These are phyloP conservation scores for Ogataea polymorpha DNA, from an alignment of 805 yeast genomes.

Conservation along the genomic window DNA sequence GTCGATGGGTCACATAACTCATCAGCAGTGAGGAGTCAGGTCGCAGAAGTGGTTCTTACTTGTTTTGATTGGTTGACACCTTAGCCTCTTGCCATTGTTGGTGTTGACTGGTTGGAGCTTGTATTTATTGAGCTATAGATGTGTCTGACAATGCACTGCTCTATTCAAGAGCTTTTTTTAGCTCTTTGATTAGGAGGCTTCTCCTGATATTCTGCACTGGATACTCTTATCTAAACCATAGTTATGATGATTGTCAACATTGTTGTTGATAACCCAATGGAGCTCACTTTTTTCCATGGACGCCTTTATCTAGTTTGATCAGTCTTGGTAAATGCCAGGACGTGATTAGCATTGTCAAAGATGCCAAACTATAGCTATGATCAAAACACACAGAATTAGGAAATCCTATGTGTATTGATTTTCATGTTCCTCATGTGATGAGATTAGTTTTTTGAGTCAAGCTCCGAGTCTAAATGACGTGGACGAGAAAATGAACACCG, in stretches of 20 bases:
- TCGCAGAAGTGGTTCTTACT: slow-evolving; percentile 1
- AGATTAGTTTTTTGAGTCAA: slow-evolving; percentile 79
- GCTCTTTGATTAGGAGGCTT: slow-evolving; percentile 13
- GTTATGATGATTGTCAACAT: slow-evolving; percentile 63
- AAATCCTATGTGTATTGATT: neutral
- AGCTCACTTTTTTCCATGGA: slow-evolving; percentile 75
- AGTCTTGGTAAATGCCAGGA: slow-evolving; percentile 16
- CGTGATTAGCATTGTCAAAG: slow-evolving; percentile 59
- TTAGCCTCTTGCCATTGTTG: slow-evolving; percentile 17
- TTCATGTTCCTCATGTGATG: slow-evolving; percentile 48
- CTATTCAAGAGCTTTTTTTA: neutral
- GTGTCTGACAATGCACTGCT: neutral
- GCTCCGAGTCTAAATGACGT: slow-evolving; percentile 63
- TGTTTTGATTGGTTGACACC: neutral
- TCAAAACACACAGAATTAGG: slow-evolving; percentile 3
- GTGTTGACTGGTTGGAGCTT: neutral
- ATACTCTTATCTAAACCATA: slow-evolving; percentile 56
- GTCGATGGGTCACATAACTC: slow-evolving; percentile 23
- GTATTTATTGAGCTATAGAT: slow-evolving; percentile 15
- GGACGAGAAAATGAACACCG: slow-evolving; percentile 49
- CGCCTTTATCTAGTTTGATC: slow-evolving; percentile 35
- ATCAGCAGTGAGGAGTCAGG: slow-evolving; percentile 6
- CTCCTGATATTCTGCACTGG: slow-evolving; percentile 56
- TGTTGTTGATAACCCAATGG: slow-evolving; percentile 64
- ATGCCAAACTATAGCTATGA: slow-evolving; percentile 46